Conservation (phyloP, 1,139 yeast genomes). For the Suhomyces wounanorum region DNA sequence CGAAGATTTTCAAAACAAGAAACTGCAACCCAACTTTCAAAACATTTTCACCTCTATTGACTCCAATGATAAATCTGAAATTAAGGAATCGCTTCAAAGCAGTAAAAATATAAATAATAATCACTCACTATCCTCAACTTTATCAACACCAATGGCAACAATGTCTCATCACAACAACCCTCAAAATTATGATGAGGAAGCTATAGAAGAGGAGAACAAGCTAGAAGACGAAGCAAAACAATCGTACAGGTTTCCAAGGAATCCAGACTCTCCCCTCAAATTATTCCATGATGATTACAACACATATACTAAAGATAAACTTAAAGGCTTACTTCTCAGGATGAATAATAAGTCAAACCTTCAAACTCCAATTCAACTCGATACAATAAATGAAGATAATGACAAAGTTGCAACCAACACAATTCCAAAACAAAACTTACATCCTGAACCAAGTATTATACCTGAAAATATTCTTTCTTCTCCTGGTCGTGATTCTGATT, state of each 20-base stretch:
- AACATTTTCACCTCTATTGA: conserved; percentile 32
- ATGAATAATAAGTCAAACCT: conserved; percentile 25
- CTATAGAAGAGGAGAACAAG: conserved; percentile 24
- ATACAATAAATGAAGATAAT: conserved; percentile 6
- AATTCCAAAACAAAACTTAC: conserved; percentile 1
- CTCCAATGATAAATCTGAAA: conserved; percentile 14
- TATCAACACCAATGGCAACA: conserved; percentile 37
- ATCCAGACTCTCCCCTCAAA: conserved; percentile 43
- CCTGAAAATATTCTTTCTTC: not conserved
- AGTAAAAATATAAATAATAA: conserved; percentile 10
- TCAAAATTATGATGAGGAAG: conserved; percentile 23
- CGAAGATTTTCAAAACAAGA: conserved; percentile 30
- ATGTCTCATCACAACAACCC: conserved; percentile 17
- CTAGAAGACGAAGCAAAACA: conserved; percentile 20
- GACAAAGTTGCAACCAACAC: conserved; percentile 6
- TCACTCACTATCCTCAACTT: conserved; percentile 37
- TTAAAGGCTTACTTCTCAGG: conserved; percentile 34
- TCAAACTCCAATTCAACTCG: conserved; percentile 16
- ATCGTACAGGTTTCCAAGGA: conserved; percentile 21
- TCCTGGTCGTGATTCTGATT: conserved; percentile 4
- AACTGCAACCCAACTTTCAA: conserved; percentile 34
- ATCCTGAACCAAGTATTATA: not conserved
- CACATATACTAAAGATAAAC: conserved; percentile 43
- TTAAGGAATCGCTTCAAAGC: conserved; percentile 6
- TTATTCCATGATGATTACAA: conserved; percentile 42